Percentiles rank a stretch among this genome's conserved stretches.
These are phyloP conservation scores for Jamesozyma rosinii DNA, from an alignment of 805 yeast genomes.

Conservation along the genomic window DNA sequence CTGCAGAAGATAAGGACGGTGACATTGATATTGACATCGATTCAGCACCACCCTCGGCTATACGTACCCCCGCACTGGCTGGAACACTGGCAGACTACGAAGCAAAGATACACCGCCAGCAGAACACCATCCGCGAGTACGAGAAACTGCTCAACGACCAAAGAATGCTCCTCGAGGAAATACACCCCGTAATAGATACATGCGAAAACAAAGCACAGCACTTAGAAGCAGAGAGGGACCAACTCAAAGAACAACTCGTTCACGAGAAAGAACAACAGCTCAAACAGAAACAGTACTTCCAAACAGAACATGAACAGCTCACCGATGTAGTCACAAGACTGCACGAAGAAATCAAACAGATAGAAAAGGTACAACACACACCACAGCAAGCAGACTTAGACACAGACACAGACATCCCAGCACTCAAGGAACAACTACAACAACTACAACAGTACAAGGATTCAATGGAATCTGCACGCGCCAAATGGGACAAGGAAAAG, in stretches of 20 bases:
- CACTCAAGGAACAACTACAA: slow-evolving; percentile 8
- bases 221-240: slow-evolving; percentile 19
- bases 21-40: slow-evolving; percentile 11
- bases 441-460: slow-evolving; percentile 9
- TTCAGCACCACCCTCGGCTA: slow-evolving; percentile 7
- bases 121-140: slow-evolving; percentile 18
- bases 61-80: not conserved
- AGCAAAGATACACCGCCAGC: slow-evolving; percentile 13
- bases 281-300: slow-evolving; percentile 22
- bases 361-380: slow-evolving; percentile 13
- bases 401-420: slow-evolving; percentile 1
- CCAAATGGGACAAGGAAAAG: slow-evolving; percentile 22
- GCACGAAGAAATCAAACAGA: slow-evolving; percentile 27
- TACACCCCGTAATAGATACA: slow-evolving; percentile 26
- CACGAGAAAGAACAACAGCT: slow-evolving; percentile 21
- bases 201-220: slow-evolving; percentile 29
- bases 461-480: slow-evolving; percentile 10
- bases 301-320: slow-evolving; percentile 26
- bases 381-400: not conserved
- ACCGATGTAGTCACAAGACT: slow-evolving; percentile 27
- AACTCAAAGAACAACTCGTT: slow-evolving; percentile 18
- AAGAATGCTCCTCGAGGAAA: slow-evolving; percentile 24
- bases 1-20: not conserved
- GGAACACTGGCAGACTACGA: slow-evolving; percentile 1
- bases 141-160: slow-evolving; percentile 27